Evolutionary conservation across 2,329 filamentous ascomycete species (phyloP).

Genomic region (Apiospora arundinis): DNA sequence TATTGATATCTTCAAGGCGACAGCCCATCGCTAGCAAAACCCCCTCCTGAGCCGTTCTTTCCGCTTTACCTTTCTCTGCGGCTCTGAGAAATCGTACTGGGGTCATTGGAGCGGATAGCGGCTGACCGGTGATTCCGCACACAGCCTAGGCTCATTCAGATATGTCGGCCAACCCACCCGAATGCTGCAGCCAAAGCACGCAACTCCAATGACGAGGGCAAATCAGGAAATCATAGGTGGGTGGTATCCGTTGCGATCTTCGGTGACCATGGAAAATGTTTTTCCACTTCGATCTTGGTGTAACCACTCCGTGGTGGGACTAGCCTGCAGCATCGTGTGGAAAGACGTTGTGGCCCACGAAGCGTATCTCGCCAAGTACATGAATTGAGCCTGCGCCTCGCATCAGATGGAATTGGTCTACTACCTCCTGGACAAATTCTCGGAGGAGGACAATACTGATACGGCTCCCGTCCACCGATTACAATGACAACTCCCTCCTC

Average conservation of each 20-base stretch:
- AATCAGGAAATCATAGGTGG: background rate
- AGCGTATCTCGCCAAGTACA: background rate
- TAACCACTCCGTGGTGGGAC: background rate
- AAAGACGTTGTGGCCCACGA: background rate
- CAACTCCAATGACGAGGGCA: background rate
- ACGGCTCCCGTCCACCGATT: no score
- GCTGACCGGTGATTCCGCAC: background rate
- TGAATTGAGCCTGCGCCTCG: background rate
- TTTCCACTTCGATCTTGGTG: background rate
- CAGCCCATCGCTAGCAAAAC: no score
- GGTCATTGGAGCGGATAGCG: background rate
- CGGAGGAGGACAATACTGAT: no score
- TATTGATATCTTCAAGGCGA: background rate
- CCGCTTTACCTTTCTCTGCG: no score
- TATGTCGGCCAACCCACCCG: no score
- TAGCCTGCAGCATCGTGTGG: background rate
- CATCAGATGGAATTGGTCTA: no score
- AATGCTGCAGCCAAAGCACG: no score
- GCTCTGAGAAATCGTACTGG: no score
- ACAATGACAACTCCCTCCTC: no score
- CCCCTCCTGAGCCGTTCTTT: no score
- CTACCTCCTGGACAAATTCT: no score
- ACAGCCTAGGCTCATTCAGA: background rate
- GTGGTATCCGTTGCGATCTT: background rate
- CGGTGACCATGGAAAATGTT: background rate